Percentiles rank a stretch among this genome's conserved stretches.
Conservation (phyloP, 225 moss, liverwort and hornwort genomes). For the Bryoerythrophyllum caledonicum region DNA sequence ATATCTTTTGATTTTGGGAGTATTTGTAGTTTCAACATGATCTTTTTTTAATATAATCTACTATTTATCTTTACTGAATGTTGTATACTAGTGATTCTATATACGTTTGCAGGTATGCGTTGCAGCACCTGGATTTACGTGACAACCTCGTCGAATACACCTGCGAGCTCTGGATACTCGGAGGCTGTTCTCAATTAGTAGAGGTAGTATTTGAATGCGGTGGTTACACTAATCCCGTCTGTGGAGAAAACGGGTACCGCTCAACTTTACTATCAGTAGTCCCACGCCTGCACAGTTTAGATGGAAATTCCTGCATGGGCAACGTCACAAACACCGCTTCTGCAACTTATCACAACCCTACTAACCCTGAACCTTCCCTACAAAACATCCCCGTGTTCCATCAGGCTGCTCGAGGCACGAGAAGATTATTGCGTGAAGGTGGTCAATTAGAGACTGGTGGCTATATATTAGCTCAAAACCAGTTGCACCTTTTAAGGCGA, state of each 20-base stretch:
- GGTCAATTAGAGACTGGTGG: neutral
- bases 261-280: slow-evolving; percentile 57
- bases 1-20: too few relatives aligned
- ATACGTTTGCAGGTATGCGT: slow-evolving; percentile 54
- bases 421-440: neutral
- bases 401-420: neutral
- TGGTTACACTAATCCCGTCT: slow-evolving; percentile 66
- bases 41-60: too few relatives aligned
- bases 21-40: too few relatives aligned
- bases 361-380: neutral
- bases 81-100: neutral
- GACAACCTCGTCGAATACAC: slow-evolving; percentile 67
- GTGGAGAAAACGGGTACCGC: slow-evolving; percentile 57
- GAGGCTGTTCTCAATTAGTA: slow-evolving; percentile 58
- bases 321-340: neutral
- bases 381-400: neutral
- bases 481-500: neutral
- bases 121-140: slow-evolving; percentile 73
- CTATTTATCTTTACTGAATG: too few relatives aligned
- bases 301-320: slow-evolving; percentile 39
- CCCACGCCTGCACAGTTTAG: slow-evolving; percentile 47
- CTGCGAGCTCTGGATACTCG: slow-evolving; percentile 63
- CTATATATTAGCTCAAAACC: neutral
- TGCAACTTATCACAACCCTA: neutral
- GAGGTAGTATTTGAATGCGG: slow-evolving; percentile 64